Base-by-base conservation (phyloP, 1,284 basidiomycete genomes). In the Moesziomyces antarcticus region DNA sequence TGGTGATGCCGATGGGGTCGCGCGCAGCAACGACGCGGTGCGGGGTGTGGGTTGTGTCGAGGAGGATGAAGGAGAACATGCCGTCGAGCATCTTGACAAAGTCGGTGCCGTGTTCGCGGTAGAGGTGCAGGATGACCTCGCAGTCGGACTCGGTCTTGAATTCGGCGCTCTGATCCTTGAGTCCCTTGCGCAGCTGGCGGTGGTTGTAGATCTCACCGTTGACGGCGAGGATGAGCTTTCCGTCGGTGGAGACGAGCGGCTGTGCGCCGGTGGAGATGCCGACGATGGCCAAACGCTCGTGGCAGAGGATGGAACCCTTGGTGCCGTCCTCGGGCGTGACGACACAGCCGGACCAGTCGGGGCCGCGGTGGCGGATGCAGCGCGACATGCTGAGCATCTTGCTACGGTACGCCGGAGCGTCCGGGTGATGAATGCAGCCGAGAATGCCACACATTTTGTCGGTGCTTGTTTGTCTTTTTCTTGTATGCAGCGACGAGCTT, bases 131-230 rank as follows among this genome's bases (percentile, higher is more conserved):
- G 83, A 99, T 97, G 80, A 97, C 91, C 86, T 99, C 97, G 86
- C 97, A 99, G 84, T 99, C 97, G 0, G 95, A 98, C 84, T 97
- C 93, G 0, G 96, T 98, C 88, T 94, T 97, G 89, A 99, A 97
- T 68, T 90, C 90, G 72, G 90, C 89, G 85, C 77, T 79, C 88
- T 90, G 56, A 48, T 78, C 71, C 67, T 82, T 78, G 77, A 95
- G 86, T 27, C 85, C 86, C 61, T 91, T 89, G 73, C 93, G 90
- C 49, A 99, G 89, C 40, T 90, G 88, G 64, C 93, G 86, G 85
- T 99, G 93, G 88, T 99, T 99, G 89, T 99, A 99, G 82, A 99
- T 99, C 86, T 99, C 97, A 57, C 97, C 97, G 86, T 99, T 99
- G 84, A 99, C 97, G 64, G 93, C 91, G 57, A 99, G 91, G 78